These are phyloP conservation scores for Acanthamoeba lenticulata DNA, from an alignment of 208 protist genomes.

Conservation along the genomic window DNA sequence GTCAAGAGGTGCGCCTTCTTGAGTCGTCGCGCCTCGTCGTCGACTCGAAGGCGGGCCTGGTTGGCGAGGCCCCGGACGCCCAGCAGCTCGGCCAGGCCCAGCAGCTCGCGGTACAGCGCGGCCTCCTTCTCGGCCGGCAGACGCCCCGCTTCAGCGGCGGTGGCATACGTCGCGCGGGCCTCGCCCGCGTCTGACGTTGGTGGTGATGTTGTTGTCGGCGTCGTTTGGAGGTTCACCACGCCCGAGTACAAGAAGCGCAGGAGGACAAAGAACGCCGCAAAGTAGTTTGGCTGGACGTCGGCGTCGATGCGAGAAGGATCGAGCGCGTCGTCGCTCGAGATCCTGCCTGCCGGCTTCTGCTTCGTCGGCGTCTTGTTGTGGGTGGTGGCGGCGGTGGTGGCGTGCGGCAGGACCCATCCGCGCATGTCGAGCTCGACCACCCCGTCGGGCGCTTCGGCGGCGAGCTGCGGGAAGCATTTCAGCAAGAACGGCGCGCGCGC, in stretches of 20 bases:
- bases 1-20: slow-evolving; percentile 46
- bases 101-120: background rate
- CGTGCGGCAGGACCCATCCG: background rate
- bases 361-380: background rate
- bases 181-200: background rate
- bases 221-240: slow-evolving; percentile 7
- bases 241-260: slow-evolving; percentile 3
- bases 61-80: background rate
- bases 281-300: background rate
- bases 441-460: background rate
- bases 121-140: background rate
- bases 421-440: slow-evolving; percentile 30
- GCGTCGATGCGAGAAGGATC: too few species aligned
- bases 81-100: background rate
- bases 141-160: background rate
- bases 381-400: background rate
- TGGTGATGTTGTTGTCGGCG: background rate
- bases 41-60: background rate
- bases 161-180: background rate
- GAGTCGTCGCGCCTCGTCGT: background rate
- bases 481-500: background rate
- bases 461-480: background rate
- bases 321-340: background rate
- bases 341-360: background rate
- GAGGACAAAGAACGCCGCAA: background rate